phyloP scores from a whole-genome alignment of 139 green algal species.

The Haematococcus lacustris region DNA sequence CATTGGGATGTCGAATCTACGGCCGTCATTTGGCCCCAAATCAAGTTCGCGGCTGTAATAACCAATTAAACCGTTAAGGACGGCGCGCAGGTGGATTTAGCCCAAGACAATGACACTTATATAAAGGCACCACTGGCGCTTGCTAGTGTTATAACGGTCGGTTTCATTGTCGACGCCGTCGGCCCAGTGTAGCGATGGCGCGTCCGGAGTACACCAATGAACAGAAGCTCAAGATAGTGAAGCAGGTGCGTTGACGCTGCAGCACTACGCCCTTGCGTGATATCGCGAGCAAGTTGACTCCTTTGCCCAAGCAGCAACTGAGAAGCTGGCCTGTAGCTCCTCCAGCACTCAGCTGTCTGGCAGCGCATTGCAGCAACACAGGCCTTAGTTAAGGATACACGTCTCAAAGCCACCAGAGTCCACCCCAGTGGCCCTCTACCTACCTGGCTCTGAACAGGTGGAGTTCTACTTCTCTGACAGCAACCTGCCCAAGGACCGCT shows the following conservation, averaged over 20 bases:
- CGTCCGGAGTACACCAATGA: background rate
- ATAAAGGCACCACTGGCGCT: too few relatives aligned
- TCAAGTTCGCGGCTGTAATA: too few relatives aligned
- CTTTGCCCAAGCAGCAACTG: background rate
- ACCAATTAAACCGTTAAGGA: too few relatives aligned
- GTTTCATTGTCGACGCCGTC: too few relatives aligned
- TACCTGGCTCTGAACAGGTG: slow-evolving; percentile 42
- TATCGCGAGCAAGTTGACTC: background rate
- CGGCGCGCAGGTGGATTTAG: too few relatives aligned
- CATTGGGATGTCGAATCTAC: too few relatives aligned
- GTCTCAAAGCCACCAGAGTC: too few relatives aligned
- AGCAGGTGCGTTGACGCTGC: slow-evolving; percentile 9
- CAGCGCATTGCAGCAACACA: background rate
- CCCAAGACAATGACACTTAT: too few relatives aligned
- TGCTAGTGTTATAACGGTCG: too few relatives aligned
- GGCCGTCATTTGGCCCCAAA: too few relatives aligned
- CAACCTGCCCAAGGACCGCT: slow-evolving; percentile 83
- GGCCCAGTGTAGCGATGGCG: too few relatives aligned
- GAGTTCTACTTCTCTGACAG: slow-evolving; percentile 92
- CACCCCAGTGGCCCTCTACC: background rate
- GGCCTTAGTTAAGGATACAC: background rate
- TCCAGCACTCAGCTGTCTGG: background rate
- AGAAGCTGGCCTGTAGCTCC: background rate
- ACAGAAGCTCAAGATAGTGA: slow-evolving; percentile 13
- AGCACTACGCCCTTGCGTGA: background rate